Conservation (phyloP, 2,329 filamentous ascomycete genomes). For the Monilinia fructicola region DNA sequence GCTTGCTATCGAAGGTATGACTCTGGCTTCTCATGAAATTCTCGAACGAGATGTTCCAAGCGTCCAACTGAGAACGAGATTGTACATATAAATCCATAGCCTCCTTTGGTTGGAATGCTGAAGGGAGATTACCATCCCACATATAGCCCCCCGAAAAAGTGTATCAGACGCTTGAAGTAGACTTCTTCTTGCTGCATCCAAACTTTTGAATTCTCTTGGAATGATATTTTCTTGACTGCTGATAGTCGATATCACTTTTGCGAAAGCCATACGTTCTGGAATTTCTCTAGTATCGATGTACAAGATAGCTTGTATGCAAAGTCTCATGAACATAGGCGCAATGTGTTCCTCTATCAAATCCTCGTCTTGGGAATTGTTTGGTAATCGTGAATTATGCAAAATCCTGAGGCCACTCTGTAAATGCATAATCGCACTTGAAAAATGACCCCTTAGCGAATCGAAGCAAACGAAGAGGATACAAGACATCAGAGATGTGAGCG, state of each 20-base stretch:
- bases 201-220: conserved; percentile 29
- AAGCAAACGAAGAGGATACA: conserved; percentile 39
- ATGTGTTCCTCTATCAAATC: conserved; percentile 34
- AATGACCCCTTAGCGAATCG: conserved; percentile 37
- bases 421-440: conserved; percentile 37
- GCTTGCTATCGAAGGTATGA: conserved; percentile 29
- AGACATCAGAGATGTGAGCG: conserved; percentile 36
- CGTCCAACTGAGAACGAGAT: conserved; percentile 25
- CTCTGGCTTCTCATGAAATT: conserved; percentile 35
- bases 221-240: conserved; percentile 25
- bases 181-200: conserved; percentile 33
- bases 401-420: conserved; percentile 38
- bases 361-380: conserved; percentile 22
- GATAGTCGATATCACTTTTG: conserved; percentile 27
- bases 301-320: conserved; percentile 37
- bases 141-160: conserved; percentile 35
- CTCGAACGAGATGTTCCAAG: conserved; percentile 36
- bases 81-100: conserved; percentile 25
- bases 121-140: conserved; percentile 28
- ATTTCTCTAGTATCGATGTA: conserved; percentile 35
- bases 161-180: conserved; percentile 33
- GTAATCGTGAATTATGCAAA: conserved; percentile 28
- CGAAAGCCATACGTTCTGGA: conserved; percentile 30
- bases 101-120: conserved; percentile 28
- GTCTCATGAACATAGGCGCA: conserved; percentile 34